These are phyloP conservation scores for Phytophthora sp. DNA, from an alignment of 352 stramenopile species.

Conservation along the genomic window DNA sequence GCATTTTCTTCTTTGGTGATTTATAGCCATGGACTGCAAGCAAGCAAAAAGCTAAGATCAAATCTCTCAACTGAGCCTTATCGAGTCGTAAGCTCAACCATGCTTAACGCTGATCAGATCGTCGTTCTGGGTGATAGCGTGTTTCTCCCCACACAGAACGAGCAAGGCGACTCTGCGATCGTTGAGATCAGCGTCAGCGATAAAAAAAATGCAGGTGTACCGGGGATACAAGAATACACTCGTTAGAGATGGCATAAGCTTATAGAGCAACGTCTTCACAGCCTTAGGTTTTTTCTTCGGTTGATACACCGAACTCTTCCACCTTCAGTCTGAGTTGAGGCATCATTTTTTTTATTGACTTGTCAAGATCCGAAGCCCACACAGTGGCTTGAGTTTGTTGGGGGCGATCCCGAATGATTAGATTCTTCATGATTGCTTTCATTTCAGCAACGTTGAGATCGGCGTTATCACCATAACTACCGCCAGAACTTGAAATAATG, in stretches of 20 bases:
- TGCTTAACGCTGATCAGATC: slow-evolving; percentile 10
- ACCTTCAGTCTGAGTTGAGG: slow-evolving; percentile 19
- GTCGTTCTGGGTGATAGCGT: slow-evolving; percentile 2
- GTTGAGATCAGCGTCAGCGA: background rate
- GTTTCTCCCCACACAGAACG: slow-evolving; percentile 2
- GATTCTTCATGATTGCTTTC: slow-evolving; percentile 22
- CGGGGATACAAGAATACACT: background rate
- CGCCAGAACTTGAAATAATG: slow-evolving; percentile 25
- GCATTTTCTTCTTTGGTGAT: background rate
- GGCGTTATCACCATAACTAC: slow-evolving; percentile 32
- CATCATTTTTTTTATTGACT: slow-evolving; percentile 13
- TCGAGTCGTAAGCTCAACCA: slow-evolving; percentile 11
- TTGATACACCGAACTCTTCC: slow-evolving; percentile 23
- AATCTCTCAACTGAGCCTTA: background rate
- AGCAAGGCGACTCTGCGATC: too few species aligned
- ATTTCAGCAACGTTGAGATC: slow-evolving; percentile 24
- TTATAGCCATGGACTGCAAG: background rate
- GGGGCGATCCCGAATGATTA: slow-evolving; percentile 1
- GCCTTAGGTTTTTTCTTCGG: slow-evolving; percentile 16
- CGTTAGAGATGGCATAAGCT: slow-evolving; percentile 12
- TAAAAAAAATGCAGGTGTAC: background rate
- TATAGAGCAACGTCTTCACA: too few species aligned
- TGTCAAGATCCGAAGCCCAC: slow-evolving; percentile 15
- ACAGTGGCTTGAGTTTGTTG: background rate
- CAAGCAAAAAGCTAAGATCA: background rate